Base-by-base conservation (phyloP, 2,329 filamentous ascomycete genomes). In the Didymella pomorum region DNA sequence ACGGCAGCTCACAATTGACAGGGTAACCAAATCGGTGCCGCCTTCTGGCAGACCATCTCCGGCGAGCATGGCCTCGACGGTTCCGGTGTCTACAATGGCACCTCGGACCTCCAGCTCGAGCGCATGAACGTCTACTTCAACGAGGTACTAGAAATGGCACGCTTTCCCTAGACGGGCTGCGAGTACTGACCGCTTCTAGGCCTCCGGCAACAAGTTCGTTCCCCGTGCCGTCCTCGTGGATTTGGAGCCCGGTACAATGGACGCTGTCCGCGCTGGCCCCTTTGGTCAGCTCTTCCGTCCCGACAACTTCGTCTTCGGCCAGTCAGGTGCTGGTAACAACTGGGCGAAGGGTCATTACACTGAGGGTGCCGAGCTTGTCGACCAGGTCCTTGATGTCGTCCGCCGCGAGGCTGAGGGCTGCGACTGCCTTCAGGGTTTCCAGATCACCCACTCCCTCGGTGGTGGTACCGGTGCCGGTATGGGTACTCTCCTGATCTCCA, bases 331-430 rank as follows among this genome's bases (percentile, higher is more conserved):
- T 81, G 95, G 95, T 84, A 99, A 99, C 92, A 98, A 98, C 89
- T 99, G 95, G 95, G 95, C 95, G 82, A 99, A 98, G 90, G 95
- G 95, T 84, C 95, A 99, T 82, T 99, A 99, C 88, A 99, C 95
- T 69, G 95, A 99, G 86, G 95, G 95, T 88, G 95, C 95, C 72
- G 95, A 99, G 86, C 88, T 98, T 66, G 95, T 99, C 72, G 95
- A 99, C 86, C 87, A 97, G 78, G 95, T 99, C 72, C 89, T 99
- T 73, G 95, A 98, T 79, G 95, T 99, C 70, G 94, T 99, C 79
- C 95, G 95, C 79, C 94, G 95, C 76, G 95, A 99, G 87, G 94
- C 95, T 71, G 95, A 99, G 85, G 92, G 91, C 80, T 98, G 95
- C 79, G 95, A 99, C 87, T 97, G 92, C 88, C 93, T 99, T 67